Conservation (phyloP, 2,329 filamentous ascomycete genomes). For the Dothiorella sarmentorum region DNA sequence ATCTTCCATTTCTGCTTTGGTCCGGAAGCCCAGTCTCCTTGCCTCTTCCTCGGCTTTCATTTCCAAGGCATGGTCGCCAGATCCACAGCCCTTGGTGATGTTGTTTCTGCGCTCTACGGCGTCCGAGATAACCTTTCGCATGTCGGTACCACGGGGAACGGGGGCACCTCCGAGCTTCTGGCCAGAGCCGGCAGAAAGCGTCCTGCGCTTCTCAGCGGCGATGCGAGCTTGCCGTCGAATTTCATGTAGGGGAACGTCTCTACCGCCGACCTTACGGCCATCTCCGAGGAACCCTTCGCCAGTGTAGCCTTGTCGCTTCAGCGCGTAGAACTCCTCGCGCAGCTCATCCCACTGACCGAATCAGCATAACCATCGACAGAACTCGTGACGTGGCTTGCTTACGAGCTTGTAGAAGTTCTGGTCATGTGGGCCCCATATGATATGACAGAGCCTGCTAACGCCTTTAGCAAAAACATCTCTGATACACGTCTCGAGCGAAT, state of each 20-base stretch:
- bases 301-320: slow-evolving; percentile 78
- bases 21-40: slow-evolving; percentile 68
- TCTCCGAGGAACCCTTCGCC: slow-evolving; percentile 82
- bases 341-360: slow-evolving; percentile 70
- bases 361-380: not conserved
- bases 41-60: slow-evolving; percentile 65
- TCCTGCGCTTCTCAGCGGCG: slow-evolving; percentile 68
- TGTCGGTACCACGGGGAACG: slow-evolving; percentile 59
- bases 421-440: slow-evolving; percentile 78
- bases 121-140: slow-evolving; percentile 68
- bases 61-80: slow-evolving; percentile 62
- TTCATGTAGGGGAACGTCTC: slow-evolving; percentile 63
- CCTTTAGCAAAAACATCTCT: not conserved
- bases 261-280: slow-evolving; percentile 70
- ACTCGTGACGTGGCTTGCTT: not conserved
- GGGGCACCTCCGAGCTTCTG: slow-evolving; percentile 67
- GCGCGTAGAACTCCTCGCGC: slow-evolving; percentile 75
- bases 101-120: slow-evolving; percentile 65
- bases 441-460: slow-evolving; percentile 65
- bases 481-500: not conserved
- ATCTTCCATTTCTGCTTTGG: slow-evolving; percentile 80
- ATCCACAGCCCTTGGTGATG: slow-evolving; percentile 71
- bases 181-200: slow-evolving; percentile 60
- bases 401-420: slow-evolving; percentile 70
- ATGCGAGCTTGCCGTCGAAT: slow-evolving; percentile 69